phyloP scores from a whole-genome alignment of 2,329 filamentous ascomycete genomes.

The Madurella mycetomatis region DNA sequence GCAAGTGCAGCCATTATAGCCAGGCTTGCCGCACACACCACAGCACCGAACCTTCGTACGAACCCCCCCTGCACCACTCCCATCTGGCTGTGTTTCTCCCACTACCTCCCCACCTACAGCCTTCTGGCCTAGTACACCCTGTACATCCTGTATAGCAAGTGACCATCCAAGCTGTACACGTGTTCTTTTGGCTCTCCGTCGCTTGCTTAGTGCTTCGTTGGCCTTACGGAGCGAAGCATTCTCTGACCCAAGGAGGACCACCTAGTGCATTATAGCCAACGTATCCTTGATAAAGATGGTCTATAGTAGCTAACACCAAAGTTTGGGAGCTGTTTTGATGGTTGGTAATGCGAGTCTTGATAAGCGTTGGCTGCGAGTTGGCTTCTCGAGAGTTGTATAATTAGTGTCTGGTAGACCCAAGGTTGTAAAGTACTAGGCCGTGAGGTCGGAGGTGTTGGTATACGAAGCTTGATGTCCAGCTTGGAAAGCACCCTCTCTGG shows the following conservation, averaged over 20 bases:
- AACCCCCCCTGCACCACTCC: neutral
- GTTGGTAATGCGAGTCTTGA: conserved; percentile 6
- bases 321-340: conserved; percentile 14
- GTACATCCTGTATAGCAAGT: neutral
- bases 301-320: conserved; percentile 7
- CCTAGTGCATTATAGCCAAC: conserved; percentile 13
- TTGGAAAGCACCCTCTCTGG: too few relatives aligned
- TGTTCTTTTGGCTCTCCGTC: conserved; percentile 4
- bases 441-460: too few relatives aligned
- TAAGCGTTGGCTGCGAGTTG: neutral
- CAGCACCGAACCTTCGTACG: conserved; percentile 3
- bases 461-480: too few relatives aligned
- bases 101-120: neutral
- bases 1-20: neutral
- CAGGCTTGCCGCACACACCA: conserved; percentile 1
- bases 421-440: too few relatives aligned
- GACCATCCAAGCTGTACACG: neutral
- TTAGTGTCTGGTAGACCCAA: too few relatives aligned
- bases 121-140: neutral
- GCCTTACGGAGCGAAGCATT: conserved; percentile 56
- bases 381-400: too few relatives aligned
- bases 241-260: conserved; percentile 10
- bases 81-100: neutral
- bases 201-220: conserved; percentile 7
- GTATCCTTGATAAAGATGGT: conserved; percentile 12